Base-by-base conservation (phyloP, 2,329 filamentous ascomycete species). In the Cylindrodendrum hubeiense region DNA sequence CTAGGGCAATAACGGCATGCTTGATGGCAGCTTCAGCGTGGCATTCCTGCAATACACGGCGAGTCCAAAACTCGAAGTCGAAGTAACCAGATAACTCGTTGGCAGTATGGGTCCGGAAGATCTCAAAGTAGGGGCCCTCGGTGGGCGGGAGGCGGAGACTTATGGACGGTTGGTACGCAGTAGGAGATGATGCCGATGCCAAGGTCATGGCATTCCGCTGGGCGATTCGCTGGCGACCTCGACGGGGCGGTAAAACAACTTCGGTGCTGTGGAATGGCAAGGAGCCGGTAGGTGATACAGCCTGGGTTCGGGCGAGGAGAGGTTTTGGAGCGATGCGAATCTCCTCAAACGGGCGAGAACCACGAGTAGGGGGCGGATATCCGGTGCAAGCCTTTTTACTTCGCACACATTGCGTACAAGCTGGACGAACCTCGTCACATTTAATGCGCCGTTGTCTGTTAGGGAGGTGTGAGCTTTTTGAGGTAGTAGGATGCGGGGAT, bases 61-160 rank as follows among this genome's bases (percentile, higher is more conserved):
- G 82, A 1, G 84, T 89, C 90, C 90, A 92, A 73, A 92, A 92
- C 2, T 85, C 82, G 21, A 85, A 87, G 73, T 91, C 87, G 66
- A 92, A 92, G 74, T 89, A 91, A 13, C 90, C 89, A 0, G 89
- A 90, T 7, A 92, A 79, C 71, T 90, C 88, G 50, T 80, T 85
- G 2, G 89, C 87, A 0, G 90, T 91, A 46, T 87, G 87, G 26
- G 85, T 81, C 44, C 86, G 85, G 71, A 91, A 91, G 13, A 90
- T 78, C 61, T 89, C 84, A 71, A 91, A 91, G 70, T 91, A 91
- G 52, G 85, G 83, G 19, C 81, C 83, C 66, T 91, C 89, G 51
- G 82, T 79, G 5, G 82, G 78, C 57, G 81, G 78, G 30, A 90
- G 83, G 8, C 83, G 79, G n/a, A 89, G 77, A 22, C 75, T 79